Conservation (phyloP, 1,284 basidiomycete species). For the Megacollybia platyphylla region DNA sequence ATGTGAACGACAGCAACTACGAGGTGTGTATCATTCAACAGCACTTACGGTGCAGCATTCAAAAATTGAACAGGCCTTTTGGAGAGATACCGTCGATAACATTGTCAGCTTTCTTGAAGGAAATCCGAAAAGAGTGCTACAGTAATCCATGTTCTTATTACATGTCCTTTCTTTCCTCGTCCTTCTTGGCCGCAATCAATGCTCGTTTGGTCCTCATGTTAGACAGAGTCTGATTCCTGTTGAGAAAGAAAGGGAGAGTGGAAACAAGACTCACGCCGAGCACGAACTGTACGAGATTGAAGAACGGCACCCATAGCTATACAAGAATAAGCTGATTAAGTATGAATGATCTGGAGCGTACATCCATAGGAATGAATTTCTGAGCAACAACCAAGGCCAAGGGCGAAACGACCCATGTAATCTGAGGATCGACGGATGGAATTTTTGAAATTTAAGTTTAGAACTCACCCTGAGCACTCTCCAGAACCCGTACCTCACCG, state of each 20-base stretch:
- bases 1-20: constrained; percentile 38
- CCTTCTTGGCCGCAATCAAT: constrained; percentile 39
- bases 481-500: constrained; percentile 67
- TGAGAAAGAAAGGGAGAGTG: neutral
- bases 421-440: constrained; percentile 16
- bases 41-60: neutral
- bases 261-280: constrained; percentile 37
- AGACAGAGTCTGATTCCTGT: constrained; percentile 48
- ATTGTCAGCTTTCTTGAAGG: neutral
- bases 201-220: constrained; percentile 57
- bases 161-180: constrained; percentile 28
- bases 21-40: constrained; percentile 19
- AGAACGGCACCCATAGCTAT: constrained; percentile 67
- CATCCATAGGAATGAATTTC: constrained; percentile 60
- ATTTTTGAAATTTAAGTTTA: neutral
- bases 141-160: neutral
- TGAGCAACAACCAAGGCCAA: constrained; percentile 62
- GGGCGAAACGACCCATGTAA: constrained; percentile 70
- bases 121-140: neutral
- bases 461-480: constrained; percentile 54
- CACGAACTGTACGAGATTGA: constrained; percentile 55
- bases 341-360: constrained; percentile 14
- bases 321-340: constrained; percentile 4
- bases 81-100: neutral
- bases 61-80: neutral